phyloP scores from a whole-genome alignment of 202 grass and related monocot species.

The Bolboschoenoplectus hybrid region DNA sequence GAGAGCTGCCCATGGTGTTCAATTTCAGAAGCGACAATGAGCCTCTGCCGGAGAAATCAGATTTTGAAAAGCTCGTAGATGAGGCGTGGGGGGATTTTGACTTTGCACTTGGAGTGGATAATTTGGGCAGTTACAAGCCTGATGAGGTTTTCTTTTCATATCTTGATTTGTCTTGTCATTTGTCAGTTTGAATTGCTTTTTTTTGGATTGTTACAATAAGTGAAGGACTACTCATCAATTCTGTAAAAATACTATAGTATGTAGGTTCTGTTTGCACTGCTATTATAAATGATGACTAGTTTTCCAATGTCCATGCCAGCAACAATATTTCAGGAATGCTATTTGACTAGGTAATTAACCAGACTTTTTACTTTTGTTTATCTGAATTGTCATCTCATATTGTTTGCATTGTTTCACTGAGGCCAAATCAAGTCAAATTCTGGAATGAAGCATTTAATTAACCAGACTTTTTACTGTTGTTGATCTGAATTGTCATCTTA shows the following conservation, averaged over 20 bases:
- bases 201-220: not conserved
- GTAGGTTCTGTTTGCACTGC: not conserved
- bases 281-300: not conserved
- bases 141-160: conserved; percentile 32
- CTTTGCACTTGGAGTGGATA: conserved; percentile 19
- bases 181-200: not conserved
- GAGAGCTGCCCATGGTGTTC: conserved; percentile 26
- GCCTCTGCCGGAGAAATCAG: not conserved
- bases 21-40: not conserved
- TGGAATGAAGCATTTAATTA: not conserved
- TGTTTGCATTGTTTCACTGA: not conserved
- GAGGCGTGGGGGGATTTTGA: conserved; percentile 26
- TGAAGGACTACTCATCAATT: not conserved
- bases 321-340: not conserved
- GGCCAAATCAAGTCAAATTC: not conserved
- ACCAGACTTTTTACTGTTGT: not conserved
- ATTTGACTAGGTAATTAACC: not conserved
- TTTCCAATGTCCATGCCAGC: not conserved
- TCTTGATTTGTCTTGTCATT: conserved; percentile 16
- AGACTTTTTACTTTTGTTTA: not conserved
- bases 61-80: not conserved
- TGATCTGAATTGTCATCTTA: not conserved
- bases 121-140: conserved; percentile 25
- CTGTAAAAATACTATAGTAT: not conserved
- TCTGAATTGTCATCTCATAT: not conserved